Conservation (phyloP, 805 yeast genomes). For the Starmerella stellata region DNA sequence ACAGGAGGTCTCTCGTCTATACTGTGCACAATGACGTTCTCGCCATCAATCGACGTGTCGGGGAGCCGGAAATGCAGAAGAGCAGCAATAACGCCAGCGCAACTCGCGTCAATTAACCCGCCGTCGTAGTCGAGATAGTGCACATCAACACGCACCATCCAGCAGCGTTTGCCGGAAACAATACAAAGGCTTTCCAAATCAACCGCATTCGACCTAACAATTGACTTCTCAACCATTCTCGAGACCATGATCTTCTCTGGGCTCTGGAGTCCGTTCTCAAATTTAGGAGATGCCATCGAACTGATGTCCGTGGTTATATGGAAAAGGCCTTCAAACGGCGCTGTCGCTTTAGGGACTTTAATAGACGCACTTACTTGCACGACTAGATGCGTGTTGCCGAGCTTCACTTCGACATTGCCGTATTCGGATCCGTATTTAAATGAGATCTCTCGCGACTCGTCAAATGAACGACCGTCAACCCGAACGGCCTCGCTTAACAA, state of each 20-base stretch:
- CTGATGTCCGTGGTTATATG: slow-evolving; percentile 68
- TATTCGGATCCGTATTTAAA: slow-evolving; percentile 42
- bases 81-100: slow-evolving; percentile 78
- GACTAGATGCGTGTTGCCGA: slow-evolving; percentile 60
- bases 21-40: slow-evolving; percentile 41
- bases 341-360: slow-evolving; percentile 63
- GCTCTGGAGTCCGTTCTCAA: slow-evolving; percentile 60
- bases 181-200: slow-evolving; percentile 85
- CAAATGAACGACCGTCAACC: slow-evolving; percentile 48
- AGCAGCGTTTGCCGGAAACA: slow-evolving; percentile 74
- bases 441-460: slow-evolving; percentile 46
- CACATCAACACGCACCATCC: slow-evolving; percentile 81
- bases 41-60: slow-evolving; percentile 47
- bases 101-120: slow-evolving; percentile 74
- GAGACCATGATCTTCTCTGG: slow-evolving; percentile 65
- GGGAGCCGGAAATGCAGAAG: slow-evolving; percentile 69
- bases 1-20: slow-evolving; percentile 71
- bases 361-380: slow-evolving; percentile 62
- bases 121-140: slow-evolving; percentile 85
- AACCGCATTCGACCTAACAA: slow-evolving; percentile 73
- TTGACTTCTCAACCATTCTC: slow-evolving; percentile 76
- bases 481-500: slow-evolving; percentile 43
- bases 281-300: slow-evolving; percentile 76
- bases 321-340: slow-evolving; percentile 87
- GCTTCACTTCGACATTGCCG: slow-evolving; percentile 61